A percentile compares a stretch with the other conserved stretches of the same genome.
These are phyloP conservation scores for Stachybotrys chlorohalonatus DNA, from an alignment of 2,329 filamentous ascomycete species.

Conservation along the genomic window DNA sequence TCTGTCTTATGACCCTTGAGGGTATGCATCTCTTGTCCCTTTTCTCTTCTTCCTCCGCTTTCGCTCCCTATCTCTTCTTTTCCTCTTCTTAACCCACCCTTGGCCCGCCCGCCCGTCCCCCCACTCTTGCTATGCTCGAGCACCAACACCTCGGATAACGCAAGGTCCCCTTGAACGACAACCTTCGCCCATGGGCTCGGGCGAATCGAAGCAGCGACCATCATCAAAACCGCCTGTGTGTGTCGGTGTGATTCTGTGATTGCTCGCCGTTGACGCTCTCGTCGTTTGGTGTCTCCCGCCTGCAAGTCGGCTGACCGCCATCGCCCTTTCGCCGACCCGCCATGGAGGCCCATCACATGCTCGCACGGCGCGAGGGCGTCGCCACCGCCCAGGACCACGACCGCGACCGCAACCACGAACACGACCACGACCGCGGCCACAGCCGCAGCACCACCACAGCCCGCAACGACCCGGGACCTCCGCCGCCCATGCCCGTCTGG, in stretches of 20 bases:
- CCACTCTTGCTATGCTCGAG: too few species aligned
- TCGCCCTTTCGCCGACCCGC: background rate
- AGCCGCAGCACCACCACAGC: background rate
- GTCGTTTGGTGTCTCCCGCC: too few species aligned
- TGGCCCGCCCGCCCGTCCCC: too few species aligned
- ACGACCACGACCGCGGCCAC: conserved; percentile 2
- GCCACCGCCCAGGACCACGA: conserved; percentile 9
- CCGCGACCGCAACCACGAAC: background rate
- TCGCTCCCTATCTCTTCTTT: too few species aligned
- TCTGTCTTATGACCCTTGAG: background rate
- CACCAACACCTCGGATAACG: too few species aligned
- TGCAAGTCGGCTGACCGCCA: background rate
- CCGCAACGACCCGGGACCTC: conserved; percentile 16
- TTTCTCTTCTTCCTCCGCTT: too few species aligned
- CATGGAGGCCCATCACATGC: background rate
- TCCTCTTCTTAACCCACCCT: too few species aligned
- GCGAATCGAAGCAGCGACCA: background rate
- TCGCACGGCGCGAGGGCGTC: conserved; percentile 3
- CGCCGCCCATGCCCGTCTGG: conserved; percentile 12
- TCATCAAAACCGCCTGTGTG: background rate
- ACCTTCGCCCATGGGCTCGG: background rate
- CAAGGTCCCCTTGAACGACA: too few species aligned
- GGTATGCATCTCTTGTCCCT: too few species aligned
- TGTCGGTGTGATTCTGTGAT: background rate
- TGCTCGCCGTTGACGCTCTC: background rate